Conservation (phyloP, 805 yeast genomes). For the Citeromyces nyonsensis region DNA sequence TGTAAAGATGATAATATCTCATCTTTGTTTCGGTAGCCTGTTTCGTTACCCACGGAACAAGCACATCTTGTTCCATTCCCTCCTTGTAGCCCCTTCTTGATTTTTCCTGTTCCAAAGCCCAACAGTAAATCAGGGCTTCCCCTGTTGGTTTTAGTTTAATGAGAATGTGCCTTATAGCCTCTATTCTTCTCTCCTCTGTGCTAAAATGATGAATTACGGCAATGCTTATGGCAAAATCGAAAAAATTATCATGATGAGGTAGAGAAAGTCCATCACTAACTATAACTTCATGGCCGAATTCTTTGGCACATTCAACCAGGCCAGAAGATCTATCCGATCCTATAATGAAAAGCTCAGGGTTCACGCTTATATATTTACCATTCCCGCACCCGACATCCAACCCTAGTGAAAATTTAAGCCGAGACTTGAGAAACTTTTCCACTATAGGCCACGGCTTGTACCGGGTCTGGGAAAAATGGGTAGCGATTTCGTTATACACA, state of each 20-base stretch:
- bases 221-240: conserved; percentile 81
- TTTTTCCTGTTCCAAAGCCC: conserved; percentile 90
- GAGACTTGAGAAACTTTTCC: conserved; percentile 40
- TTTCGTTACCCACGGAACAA: conserved; percentile 87
- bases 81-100: conserved; percentile 85
- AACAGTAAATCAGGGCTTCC: conserved; percentile 70
- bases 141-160: conserved; percentile 41
- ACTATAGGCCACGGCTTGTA: conserved; percentile 98
- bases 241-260: conserved; percentile 33
- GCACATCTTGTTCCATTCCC: conserved; percentile 84
- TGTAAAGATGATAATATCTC: conserved; percentile 81
- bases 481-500: conserved; percentile 87
- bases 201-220: conserved; percentile 95
- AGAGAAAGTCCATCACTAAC: conserved; percentile 69
- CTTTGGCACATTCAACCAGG: conserved; percentile 45
- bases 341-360: conserved; percentile 48
- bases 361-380: conserved; percentile 76
- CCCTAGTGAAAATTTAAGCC: conserved; percentile 49
- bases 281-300: conserved; percentile 32
- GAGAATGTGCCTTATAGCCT: conserved; percentile 59
- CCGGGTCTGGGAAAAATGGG: conserved; percentile 85
- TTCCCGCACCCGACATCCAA: conserved; percentile 96
- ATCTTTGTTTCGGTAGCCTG: conserved; percentile 31
- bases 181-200: conserved; percentile 63
- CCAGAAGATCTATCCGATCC: conserved; percentile 72